Percentiles rank a stretch among this genome's conserved stretches.
Conservation (phyloP, 352 stramenopile genomes). For the Phytophthora pseudosyringae region DNA sequence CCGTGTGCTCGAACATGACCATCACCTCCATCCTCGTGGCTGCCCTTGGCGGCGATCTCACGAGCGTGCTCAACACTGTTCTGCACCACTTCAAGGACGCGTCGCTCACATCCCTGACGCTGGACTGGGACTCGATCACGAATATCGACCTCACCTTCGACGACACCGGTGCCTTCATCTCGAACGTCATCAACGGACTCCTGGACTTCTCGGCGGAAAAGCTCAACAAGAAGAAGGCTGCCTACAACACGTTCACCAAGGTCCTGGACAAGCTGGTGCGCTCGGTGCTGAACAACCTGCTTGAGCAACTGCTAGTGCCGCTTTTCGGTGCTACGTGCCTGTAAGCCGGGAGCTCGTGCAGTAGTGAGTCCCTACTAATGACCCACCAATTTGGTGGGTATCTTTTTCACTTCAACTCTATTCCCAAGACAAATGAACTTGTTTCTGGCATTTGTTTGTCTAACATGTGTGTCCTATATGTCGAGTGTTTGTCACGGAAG, state of each 20-base stretch:
- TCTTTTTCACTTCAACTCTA: background rate
- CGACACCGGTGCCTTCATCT: slow-evolving; percentile 46
- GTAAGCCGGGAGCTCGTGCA: slow-evolving; percentile 6
- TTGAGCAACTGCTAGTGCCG: slow-evolving; percentile 43
- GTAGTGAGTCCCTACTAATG: background rate
- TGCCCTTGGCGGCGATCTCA: slow-evolving; percentile 42
- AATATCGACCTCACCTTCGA: slow-evolving; percentile 58
- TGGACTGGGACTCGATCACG: slow-evolving; percentile 54
- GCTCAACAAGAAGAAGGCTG: slow-evolving; percentile 69
- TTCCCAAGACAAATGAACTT: background rate
- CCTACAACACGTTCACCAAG: slow-evolving; percentile 58
- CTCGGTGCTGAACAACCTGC: slow-evolving; percentile 60
- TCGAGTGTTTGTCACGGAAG: too few species aligned
- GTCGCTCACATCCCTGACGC: slow-evolving; percentile 37
- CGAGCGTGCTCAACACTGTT: slow-evolving; percentile 41
- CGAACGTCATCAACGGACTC: slow-evolving; percentile 55
- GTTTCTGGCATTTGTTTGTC: background rate
- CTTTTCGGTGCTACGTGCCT: slow-evolving; percentile 57
- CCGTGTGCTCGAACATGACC: slow-evolving; percentile 54
- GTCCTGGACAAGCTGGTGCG: slow-evolving; percentile 49
- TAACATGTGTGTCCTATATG: too few species aligned
- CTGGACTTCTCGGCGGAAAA: slow-evolving; percentile 53
- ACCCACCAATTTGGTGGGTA: background rate
- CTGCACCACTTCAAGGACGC: slow-evolving; percentile 41
- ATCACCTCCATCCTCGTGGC: slow-evolving; percentile 52